Evolutionary conservation across 2,329 filamentous ascomycete genomes (phyloP).

Genomic region (Chrysoporthe cubensis): DNA sequence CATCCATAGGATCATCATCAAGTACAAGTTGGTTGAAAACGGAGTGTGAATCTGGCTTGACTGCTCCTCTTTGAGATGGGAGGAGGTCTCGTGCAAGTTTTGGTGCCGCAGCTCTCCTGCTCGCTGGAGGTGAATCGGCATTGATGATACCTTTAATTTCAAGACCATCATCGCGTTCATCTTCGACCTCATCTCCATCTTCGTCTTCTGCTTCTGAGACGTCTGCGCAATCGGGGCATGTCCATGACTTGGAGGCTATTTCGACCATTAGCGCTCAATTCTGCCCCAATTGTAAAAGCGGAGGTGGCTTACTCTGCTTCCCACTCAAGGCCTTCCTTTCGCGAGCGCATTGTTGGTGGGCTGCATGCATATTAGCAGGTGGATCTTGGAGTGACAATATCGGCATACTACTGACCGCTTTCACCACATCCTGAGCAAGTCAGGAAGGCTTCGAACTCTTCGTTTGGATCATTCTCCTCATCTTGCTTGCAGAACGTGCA

Average conservation of each 20-base stretch:
- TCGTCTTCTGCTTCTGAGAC: conserved; percentile 38
- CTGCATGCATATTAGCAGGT: conserved; percentile 58
- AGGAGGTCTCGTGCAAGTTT: conserved; percentile 73
- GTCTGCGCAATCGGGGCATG: conserved; percentile 52
- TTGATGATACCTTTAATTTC: conserved; percentile 38
- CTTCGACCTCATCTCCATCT: conserved; percentile 34
- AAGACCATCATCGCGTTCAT: conserved; percentile 34
- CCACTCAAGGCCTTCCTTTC: conserved; percentile 66
- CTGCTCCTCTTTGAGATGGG: conserved; percentile 66
- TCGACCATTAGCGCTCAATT: conserved; percentile 32
- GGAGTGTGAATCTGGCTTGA: conserved; percentile 73
- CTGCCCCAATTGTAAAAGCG: conserved; percentile 7
- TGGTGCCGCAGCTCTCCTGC: conserved; percentile 61
- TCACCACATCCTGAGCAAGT: conserved; percentile 78
- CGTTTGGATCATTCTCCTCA: conserved; percentile 80
- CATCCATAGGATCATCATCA: conserved; percentile 75
- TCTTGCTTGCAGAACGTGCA: conserved; percentile 80
- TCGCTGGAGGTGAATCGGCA: conserved; percentile 44
- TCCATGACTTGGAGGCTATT: conserved; percentile 51
- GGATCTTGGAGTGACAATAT: background rate
- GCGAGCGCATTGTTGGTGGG: conserved; percentile 88
- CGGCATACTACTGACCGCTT: conserved; percentile 66
- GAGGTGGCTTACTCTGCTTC: conserved; percentile 62
- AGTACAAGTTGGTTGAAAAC: conserved; percentile 75
- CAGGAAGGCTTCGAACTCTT: conserved; percentile 80